phyloP scores from a whole-genome alignment of 129 eudicot species.

The Helianthus tuberosus region DNA sequence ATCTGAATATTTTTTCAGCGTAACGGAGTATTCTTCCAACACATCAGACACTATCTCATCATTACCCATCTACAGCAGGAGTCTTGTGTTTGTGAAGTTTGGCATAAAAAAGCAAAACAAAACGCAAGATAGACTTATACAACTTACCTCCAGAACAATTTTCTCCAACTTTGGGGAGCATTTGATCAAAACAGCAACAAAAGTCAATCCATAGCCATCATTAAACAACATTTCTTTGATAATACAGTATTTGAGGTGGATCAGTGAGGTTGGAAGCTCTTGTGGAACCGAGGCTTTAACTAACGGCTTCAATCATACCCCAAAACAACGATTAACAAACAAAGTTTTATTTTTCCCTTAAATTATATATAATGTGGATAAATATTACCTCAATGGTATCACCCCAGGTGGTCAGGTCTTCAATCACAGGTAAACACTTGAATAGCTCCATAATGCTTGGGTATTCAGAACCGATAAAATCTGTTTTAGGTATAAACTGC shows the following conservation, averaged over 20 bases:
- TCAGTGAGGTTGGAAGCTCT: background rate
- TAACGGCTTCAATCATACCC: background rate
- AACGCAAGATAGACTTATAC: background rate
- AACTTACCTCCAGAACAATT: background rate
- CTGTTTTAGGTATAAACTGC: background rate
- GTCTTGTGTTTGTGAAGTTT: too few relatives aligned
- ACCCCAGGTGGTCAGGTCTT: background rate
- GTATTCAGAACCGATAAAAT: background rate
- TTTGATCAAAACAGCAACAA: background rate
- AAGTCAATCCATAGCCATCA: too few relatives aligned
- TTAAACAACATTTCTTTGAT: too few relatives aligned
- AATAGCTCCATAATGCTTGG: background rate
- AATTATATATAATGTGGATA: background rate
- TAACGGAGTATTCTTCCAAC: background rate
- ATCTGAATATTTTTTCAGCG: background rate
- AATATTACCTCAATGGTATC: background rate
- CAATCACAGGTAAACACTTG: conserved; percentile 1
- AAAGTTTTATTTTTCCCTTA: background rate
- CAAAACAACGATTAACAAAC: background rate
- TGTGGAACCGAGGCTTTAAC: background rate
- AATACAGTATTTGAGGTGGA: too few relatives aligned
- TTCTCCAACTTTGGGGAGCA: conserved; percentile 1
- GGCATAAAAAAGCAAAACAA: too few relatives aligned
- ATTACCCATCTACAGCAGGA: too few relatives aligned
- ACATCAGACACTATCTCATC: background rate